Base-by-base conservation (phyloP, 768 basidiomycete genomes). In the Kwoniella sp. region DNA sequence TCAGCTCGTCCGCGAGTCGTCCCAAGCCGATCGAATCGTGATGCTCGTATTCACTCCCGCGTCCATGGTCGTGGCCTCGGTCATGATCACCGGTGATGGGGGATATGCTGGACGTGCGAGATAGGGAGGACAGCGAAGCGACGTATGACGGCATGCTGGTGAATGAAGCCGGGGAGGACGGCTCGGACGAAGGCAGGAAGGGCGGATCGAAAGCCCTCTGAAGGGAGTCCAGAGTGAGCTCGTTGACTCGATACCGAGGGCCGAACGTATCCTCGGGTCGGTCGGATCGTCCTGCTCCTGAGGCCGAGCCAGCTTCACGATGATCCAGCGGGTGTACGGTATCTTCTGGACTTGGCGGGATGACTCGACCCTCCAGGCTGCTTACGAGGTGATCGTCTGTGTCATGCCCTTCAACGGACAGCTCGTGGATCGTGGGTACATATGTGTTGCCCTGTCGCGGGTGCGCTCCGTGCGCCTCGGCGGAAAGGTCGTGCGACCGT, bases 141-240 rank as follows among this genome's bases (percentile, higher is more conserved):
- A 59, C 46, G 44, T 56, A 56, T 5, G 53, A 54, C 8, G 63
- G 63, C 49, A 64, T 47, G 3, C 46, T 50, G 42, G 48, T 58
- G 45, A 56, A 54, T 26, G 56, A 57, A n/a, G 62, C 59, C n/a
- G 62, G 62, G 15, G 59, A 60, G 5, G 59, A 60, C 2, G 59
- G 59, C 36, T 60, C 59, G 28, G 59, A 60, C 4, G 50, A 28
- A 33, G 49, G 52, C 33, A 32, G 15, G 45, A 42, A 46, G 2
- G 51, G 45, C 10, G 46, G 43, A 31, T 42, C 47, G 27, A 40
- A 39, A 5, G 48, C 33, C 39, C 39, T 4, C 5, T 17, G 28
- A 19, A 50, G 33, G 26, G 38, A 29, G 25, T 50, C 48, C 17
- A 52, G 23, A 23, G 50, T 36, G 4, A 52, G 19, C 9, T 29